These are phyloP conservation scores for Liriodendron chinense DNA, from an alignment of 164 flowering plant genomes.

Conservation along the genomic window DNA sequence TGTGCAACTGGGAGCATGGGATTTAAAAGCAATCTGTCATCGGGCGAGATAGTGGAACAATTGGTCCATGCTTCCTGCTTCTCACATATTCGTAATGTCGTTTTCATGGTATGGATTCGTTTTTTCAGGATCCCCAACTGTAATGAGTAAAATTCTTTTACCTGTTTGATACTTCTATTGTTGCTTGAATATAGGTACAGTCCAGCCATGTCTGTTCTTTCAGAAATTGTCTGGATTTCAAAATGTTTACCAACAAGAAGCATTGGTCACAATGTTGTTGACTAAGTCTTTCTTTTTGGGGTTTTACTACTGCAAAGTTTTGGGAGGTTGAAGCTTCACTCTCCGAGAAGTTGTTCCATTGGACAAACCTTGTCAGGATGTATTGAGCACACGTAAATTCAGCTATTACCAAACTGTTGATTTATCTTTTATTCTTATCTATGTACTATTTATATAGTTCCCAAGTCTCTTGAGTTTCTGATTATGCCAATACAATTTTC, in stretches of 20 bases:
- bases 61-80: constrained; percentile 81
- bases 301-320: not conserved
- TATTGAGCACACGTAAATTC: no score
- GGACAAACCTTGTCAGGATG: no score
- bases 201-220: not conserved
- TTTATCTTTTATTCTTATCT: no score
- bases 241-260: not conserved
- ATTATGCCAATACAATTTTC: no score
- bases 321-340: not conserved
- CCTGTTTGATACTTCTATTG: not conserved
- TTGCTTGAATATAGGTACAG: not conserved
- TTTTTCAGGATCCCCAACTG: not conserved
- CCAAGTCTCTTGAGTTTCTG: no score
- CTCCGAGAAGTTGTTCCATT: no score
- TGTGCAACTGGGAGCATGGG: constrained; percentile 99
- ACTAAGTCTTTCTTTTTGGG: not conserved
- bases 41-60: constrained; percentile 96
- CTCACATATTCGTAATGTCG: constrained; percentile 79
- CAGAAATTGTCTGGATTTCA: not conserved
- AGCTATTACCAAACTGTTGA: no score
- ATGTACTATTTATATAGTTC: no score
- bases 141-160: not conserved
- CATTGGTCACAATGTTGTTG: not conserved
- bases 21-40: constrained; percentile 73
- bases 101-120: constrained; percentile 71